Percentiles rank a stretch among this genome's conserved stretches.
phyloP scores from a whole-genome alignment of 345 rosid species.

The Eucalyptus regnans region DNA sequence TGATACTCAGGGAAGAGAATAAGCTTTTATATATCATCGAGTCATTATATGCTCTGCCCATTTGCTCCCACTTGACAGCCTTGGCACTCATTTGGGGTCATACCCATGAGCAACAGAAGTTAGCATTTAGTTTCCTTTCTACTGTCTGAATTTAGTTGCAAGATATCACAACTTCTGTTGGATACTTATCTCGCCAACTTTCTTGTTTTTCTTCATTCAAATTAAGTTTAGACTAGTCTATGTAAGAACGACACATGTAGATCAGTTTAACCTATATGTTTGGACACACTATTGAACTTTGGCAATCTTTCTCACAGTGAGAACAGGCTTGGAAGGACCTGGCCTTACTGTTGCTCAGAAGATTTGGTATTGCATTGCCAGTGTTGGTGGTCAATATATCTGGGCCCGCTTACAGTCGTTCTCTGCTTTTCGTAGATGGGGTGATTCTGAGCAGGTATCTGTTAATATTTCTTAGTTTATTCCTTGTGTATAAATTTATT shows the following conservation, averaged over 20 bases:
- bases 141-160: background rate
- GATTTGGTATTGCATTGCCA: slow-evolving; percentile 81
- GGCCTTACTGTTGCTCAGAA: slow-evolving; percentile 82
- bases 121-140: background rate
- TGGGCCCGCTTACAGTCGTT: slow-evolving; percentile 88
- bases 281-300: background rate
- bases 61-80: background rate
- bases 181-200: background rate
- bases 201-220: background rate
- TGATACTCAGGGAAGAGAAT: background rate
- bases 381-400: slow-evolving; percentile 92
- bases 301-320: slow-evolving; percentile 21
- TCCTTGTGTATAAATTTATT: background rate
- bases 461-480: background rate
- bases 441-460: slow-evolving; percentile 80
- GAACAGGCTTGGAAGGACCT: slow-evolving; percentile 96
- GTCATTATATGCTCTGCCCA: background rate
- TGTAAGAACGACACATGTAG: background rate
- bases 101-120: background rate
- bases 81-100: background rate
- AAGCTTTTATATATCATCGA: background rate
- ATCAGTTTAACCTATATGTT: background rate
- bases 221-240: background rate
- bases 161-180: background rate
- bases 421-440: slow-evolving; percentile 98